Evolutionary conservation across 2,329 filamentous ascomycete species (phyloP), one percentile per base, ranked within the genome.

Genomic region (Neurospora sp.): DNA sequence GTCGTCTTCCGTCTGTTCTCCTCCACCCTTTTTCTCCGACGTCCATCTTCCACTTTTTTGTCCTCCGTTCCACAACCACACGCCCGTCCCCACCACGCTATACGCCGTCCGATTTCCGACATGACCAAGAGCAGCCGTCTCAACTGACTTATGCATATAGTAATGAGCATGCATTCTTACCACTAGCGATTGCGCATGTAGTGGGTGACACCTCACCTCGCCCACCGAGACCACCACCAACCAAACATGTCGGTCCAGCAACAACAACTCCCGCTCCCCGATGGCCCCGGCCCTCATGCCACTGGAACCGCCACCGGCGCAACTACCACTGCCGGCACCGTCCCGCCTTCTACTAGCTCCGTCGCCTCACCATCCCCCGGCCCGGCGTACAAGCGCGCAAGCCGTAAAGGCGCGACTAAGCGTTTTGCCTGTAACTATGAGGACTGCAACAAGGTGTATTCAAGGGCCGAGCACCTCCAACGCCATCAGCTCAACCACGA

Each of bases 401-500:
- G 84, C 71, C 81, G 84, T 37, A 85, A 84, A 71, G 83, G 83
- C 39, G 84, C 84, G 1, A 81, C 82, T 10, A 80, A 82, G 33
- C 81, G 81, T 69, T 91, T 89, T 74, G 80, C 82, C 70, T 95
- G 92, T 79, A 86, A 88, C 23, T 87, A 89, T 78, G 86, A 88
- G 66, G 89, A 87, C 43, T 96, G 92, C 79, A 90, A 90, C 73
- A 94, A 93, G 84, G 86, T 89, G 70, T 95, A 95, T 79, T 93
- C 91, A 69, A 85, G 92, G 71, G 91, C 91, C 8, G 92, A 95
- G 79, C 92, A 95, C 80, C 84, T 95, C 70, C 92, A 93, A 80
- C 84, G 92, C 67, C 92, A 95, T 80, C 91, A 94, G 81, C 79
- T 95, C 77, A 95, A 95, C 77, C 92, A 96, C 80, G 88, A 88